Evolutionary conservation across 768 basidiomycete species (phyloP), one percentile per base, ranked within the genome.

Genomic region (Lactarius hengduanensis): DNA sequence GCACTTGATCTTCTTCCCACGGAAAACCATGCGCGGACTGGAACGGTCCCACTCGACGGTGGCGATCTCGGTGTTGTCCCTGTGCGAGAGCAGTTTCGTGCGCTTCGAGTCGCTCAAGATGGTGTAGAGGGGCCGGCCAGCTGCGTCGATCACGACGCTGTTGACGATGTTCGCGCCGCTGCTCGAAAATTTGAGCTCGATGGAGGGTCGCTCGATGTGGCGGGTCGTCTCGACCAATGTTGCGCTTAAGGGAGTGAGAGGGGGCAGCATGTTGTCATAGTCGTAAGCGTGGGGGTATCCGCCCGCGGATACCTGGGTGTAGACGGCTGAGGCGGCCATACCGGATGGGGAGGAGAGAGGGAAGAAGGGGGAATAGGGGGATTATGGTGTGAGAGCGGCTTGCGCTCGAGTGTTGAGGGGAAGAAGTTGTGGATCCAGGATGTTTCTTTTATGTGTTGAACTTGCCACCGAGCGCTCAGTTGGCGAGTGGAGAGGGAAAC

Each of bases 221-320:
- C 18, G 41, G 13, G 57, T 3, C 11, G 18, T 0, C n/a, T 63
- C 26, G 41, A 67, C 41, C 13, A 67, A 53, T 18, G 66, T 67
- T 22, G 66, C 20, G 41, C 62, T 67, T 40, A 22, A 3, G 18
- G 57, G 40, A 56, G 30, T 36, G 8, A 11, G 50, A 36, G 57
- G 56, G 8, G 22, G 40, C 36, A 41, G 45, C 7, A 16, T 43
- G 26, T 3, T 8, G 8, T 3, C 28, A 50, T 54, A 4, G 18
- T 1, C 28, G 20, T 63, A 6, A 30, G 32, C n/a, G 28, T n/a
- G 57, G 50, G 30, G 47, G 57, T 59, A 58, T 62, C 53, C 65
- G 65, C 65, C 65, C 32, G 65, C 65, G 40, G 38, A 66, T 66
- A 62, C 65, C 57, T 40, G 61, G 8, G 56, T 32, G n/a, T 53